A percentile compares a stretch with the other conserved stretches of the same genome.
Evolutionary conservation across 768 basidiomycete genomes (phyloP).

Genomic region (Xerocomellus amylosporus): DNA sequence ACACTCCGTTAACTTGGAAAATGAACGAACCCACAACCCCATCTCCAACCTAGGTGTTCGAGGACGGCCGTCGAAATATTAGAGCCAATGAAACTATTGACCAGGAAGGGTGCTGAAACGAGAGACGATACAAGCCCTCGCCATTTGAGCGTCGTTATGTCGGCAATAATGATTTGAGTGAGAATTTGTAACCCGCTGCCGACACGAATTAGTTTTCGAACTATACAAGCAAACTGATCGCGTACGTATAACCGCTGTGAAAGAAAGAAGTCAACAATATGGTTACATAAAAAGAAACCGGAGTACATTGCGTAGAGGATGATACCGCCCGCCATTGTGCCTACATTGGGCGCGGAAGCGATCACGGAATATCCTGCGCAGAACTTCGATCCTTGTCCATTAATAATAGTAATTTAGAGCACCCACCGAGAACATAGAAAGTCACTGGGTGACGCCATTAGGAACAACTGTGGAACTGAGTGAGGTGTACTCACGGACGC

Average conservation of each 20-base stretch:
- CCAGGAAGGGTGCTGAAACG: conserved; percentile 50
- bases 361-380: conserved; percentile 49
- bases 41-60: conserved; percentile 56
- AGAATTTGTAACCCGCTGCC: conserved; percentile 58
- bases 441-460: conserved; percentile 35
- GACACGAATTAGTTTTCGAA: background rate
- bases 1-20: background rate
- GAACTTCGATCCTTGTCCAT: background rate
- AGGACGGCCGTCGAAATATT: conserved; percentile 50
- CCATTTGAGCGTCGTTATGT: conserved; percentile 57
- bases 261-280: conserved; percentile 21
- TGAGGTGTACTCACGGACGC: conserved; percentile 47
- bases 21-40: conserved; percentile 54
- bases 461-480: background rate
- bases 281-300: background rate
- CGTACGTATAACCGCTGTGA: conserved; percentile 58
- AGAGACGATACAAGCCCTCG: conserved; percentile 50
- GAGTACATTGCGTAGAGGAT: conserved; percentile 55
- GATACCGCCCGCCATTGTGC: conserved; percentile 51
- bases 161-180: conserved; percentile 62
- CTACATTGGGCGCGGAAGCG: conserved; percentile 45
- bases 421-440: conserved; percentile 58
- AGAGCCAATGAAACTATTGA: conserved; percentile 66
- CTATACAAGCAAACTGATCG: conserved; percentile 2
- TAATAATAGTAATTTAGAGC: background rate